Conservation (phyloP, 225 moss, liverwort and hornwort species). For the Climacium dendroides region DNA sequence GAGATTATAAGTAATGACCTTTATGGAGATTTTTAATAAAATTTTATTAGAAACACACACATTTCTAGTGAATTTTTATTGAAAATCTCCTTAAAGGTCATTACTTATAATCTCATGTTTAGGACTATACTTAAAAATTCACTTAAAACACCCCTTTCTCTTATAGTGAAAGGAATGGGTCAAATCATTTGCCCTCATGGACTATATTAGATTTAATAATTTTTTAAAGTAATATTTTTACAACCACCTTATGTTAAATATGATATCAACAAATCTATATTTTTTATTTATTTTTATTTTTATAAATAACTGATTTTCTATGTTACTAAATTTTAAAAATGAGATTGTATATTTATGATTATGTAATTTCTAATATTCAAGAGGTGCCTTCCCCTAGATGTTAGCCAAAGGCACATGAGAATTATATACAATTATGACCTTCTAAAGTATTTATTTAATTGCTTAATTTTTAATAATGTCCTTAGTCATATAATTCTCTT, state of each 20-base stretch:
- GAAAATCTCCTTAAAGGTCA: too few species aligned
- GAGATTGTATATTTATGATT: neutral
- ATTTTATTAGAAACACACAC: too few species aligned
- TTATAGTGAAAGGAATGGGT: neutral
- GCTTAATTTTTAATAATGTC: neutral
- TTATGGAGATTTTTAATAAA: too few species aligned
- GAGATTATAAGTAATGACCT: too few species aligned
- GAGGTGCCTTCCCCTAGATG: too few species aligned
- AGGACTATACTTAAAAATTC: too few species aligned
- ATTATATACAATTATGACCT: neutral
- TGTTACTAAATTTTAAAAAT: neutral
- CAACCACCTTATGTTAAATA: neutral
- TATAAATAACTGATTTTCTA: neutral
- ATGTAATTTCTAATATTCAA: fast-evolving
- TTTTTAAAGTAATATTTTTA: fast-evolving
- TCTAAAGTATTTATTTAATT: neutral
- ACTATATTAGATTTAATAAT: neutral
- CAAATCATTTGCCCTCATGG: too few species aligned
- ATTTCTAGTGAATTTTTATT: too few species aligned
- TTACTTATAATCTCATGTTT: too few species aligned
- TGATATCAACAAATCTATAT: neutral
- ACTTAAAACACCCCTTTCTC: too few species aligned
- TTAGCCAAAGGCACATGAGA: neutral
- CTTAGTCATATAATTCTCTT: neutral
- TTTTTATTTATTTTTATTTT: fast-evolving